Conservation (phyloP, 441 rosid species). For the Arabidopsis hybrid region DNA sequence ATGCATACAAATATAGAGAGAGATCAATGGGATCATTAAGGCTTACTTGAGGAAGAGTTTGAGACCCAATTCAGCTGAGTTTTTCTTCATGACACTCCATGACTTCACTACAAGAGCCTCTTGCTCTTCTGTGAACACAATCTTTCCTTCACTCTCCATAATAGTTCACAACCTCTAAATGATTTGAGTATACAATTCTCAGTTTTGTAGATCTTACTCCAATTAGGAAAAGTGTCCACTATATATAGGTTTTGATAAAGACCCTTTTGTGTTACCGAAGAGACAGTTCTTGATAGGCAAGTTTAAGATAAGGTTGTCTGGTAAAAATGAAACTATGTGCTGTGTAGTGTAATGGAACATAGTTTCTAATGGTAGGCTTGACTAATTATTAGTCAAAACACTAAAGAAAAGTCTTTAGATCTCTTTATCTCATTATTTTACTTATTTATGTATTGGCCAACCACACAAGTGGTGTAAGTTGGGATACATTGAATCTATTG, state of each 20-base stretch:
- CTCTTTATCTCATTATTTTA: conserved; percentile 11
- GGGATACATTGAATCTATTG: conserved; percentile 25
- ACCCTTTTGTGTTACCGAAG: conserved; percentile 41
- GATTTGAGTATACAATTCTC: neutral
- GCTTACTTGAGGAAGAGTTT: conserved; percentile 75
- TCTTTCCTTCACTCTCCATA: conserved; percentile 41
- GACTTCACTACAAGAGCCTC: conserved; percentile 84
- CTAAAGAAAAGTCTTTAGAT: conserved; percentile 3
- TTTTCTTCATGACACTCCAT: conserved; percentile 79
- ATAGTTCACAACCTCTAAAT: conserved; percentile 13
- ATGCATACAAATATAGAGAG: neutral
- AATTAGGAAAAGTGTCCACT: conserved; percentile 5
- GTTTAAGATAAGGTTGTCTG: conserved; percentile 32
- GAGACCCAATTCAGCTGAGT: conserved; percentile 73
- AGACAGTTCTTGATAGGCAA: conserved; percentile 36
- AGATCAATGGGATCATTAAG: neutral
- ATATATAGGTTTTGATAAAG: conserved; percentile 38
- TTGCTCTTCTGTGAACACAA: conserved; percentile 71
- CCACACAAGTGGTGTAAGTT: conserved; percentile 9
- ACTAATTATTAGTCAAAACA: conserved; percentile 1
- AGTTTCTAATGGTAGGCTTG: conserved; percentile 36
- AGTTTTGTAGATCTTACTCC: conserved; percentile 10
- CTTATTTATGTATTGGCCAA: neutral
- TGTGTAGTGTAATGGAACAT: conserved; percentile 36
- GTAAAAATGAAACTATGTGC: conserved; percentile 36